Evolutionary conservation across 768 basidiomycete genomes (phyloP).

Genomic region (Suillus subluteus): DNA sequence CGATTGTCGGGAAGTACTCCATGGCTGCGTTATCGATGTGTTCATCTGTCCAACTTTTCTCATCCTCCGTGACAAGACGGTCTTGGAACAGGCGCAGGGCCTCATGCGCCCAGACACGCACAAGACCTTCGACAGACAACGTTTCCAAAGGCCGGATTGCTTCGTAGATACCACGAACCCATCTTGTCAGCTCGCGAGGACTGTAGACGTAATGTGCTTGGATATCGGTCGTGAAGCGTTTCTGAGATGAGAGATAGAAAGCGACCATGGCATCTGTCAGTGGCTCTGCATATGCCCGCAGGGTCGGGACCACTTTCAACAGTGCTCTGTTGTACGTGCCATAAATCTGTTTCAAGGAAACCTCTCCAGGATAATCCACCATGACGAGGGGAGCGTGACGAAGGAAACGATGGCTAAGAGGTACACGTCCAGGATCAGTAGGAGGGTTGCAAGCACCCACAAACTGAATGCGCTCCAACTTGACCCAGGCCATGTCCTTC

Average conservation of each 20-base stretch:
- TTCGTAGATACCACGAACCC: slow-evolving; percentile 97
- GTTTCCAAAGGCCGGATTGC: slow-evolving; percentile 93
- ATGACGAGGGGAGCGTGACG: slow-evolving; percentile 97
- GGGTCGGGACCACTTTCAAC: slow-evolving; percentile 92
- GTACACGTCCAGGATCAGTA: slow-evolving; percentile 98
- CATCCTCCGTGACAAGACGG: slow-evolving; percentile 90
- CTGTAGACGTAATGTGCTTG: slow-evolving; percentile 99
- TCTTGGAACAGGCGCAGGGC: slow-evolving; percentile 97
- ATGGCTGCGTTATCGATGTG: slow-evolving; percentile 82
- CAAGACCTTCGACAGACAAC: slow-evolving; percentile 92
- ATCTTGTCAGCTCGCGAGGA: slow-evolving; percentile 97
- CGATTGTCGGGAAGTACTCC: slow-evolving; percentile 93
- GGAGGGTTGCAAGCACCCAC: slow-evolving; percentile 99
- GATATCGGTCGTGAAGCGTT: slow-evolving; percentile 92
- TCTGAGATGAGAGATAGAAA: slow-evolving; percentile 94
- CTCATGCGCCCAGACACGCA: slow-evolving; percentile 98
- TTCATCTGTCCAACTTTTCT: slow-evolving; percentile 94
- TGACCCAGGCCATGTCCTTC: slow-evolving; percentile 95
- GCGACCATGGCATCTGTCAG: slow-evolving; percentile 97
- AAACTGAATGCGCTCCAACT: slow-evolving; percentile 97
- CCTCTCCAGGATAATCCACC: slow-evolving; percentile 98
- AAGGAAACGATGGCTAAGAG: slow-evolving; percentile 94
- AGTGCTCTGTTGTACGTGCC: slow-evolving; percentile 96
- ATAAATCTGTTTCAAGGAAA: slow-evolving; percentile 97
- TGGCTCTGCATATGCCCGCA: slow-evolving; percentile 90